These are phyloP conservation scores for Bipolaris sorokiniana DNA, from an alignment of 2,329 filamentous ascomycete genomes.

Conservation along the genomic window DNA sequence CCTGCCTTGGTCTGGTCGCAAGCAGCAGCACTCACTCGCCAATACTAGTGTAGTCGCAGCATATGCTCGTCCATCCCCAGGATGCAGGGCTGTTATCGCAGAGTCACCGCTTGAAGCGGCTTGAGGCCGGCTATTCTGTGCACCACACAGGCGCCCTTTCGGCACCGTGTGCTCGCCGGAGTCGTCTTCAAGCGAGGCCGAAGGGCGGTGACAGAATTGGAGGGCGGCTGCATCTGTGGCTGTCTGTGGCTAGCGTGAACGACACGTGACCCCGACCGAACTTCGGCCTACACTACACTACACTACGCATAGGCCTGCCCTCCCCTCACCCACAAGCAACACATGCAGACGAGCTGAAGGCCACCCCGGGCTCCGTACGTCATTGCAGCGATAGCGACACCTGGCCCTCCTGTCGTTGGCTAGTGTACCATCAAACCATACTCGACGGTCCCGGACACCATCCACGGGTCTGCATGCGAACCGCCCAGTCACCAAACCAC, in stretches of 20 bases:
- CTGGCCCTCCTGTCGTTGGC: neutral
- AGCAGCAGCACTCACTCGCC: too few relatives aligned
- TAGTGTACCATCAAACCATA: neutral
- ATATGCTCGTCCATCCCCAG: too few relatives aligned
- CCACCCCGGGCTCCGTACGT: neutral
- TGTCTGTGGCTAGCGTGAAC: slow-evolving; percentile 20
- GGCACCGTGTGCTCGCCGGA: neutral
- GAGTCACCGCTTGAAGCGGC: neutral
- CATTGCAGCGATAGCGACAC: neutral
- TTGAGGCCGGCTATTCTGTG: slow-evolving; percentile 7
- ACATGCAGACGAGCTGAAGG: slow-evolving; percentile 13
- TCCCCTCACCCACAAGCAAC: neutral
- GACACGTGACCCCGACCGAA: slow-evolving; percentile 23
- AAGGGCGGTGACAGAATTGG: slow-evolving; percentile 35
- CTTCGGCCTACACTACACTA: too few relatives aligned
- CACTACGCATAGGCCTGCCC: slow-evolving; percentile 11
- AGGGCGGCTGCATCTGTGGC: slow-evolving; percentile 11
- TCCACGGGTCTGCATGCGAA: neutral
- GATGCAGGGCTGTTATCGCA: neutral
- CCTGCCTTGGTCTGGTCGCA: neutral
- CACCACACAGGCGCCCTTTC: slow-evolving; percentile 4
- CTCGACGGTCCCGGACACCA: neutral
- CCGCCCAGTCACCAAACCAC: too few relatives aligned
- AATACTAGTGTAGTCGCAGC: too few relatives aligned
- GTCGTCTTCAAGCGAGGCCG: slow-evolving; percentile 13